Evolutionary conservation across 805 yeast genomes (phyloP).

Genomic region (Wickerhamomyces hampshirensis): DNA sequence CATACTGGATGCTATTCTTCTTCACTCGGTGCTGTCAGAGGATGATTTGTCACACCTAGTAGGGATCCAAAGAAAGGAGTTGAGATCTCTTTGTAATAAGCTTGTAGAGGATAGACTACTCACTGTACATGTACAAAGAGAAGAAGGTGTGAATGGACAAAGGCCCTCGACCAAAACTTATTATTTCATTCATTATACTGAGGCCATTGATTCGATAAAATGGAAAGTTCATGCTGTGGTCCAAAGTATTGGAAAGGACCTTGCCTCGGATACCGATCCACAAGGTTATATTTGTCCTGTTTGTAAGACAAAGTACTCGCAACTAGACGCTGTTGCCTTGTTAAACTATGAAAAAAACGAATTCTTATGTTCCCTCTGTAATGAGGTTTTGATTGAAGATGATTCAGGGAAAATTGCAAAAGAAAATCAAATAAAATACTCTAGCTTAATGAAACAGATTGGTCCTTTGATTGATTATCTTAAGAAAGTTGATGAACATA

Average conservation of each 20-base stretch:
- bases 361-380: conserved; percentile 83
- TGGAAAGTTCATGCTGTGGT: conserved; percentile 94
- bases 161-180: conserved; percentile 73
- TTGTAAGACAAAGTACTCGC: conserved; percentile 76
- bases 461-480: conserved; percentile 82
- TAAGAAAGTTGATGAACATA: conserved; percentile 75
- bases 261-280: conserved; percentile 81
- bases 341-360: conserved; percentile 75
- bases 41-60: conserved; percentile 81
- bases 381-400: conserved; percentile 74
- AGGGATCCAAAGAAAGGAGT: conserved; percentile 81
- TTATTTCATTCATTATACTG: conserved; percentile 83
- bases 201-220: conserved; percentile 91
- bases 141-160: conserved; percentile 49
- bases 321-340: conserved; percentile 82
- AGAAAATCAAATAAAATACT: conserved; percentile 75
- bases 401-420: conserved; percentile 80
- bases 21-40: conserved; percentile 87
- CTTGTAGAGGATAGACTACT: conserved; percentile 81
- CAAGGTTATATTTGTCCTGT: conserved; percentile 91
- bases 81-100: conserved; percentile 75
- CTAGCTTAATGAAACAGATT: conserved; percentile 80
- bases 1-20: conserved; percentile 78
- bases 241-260: conserved; percentile 69
- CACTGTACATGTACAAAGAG: conserved; percentile 66